Evolutionary conservation across 768 basidiomycete genomes (phyloP), one percentile per base, ranked within the genome.

Genomic region (Phylloporus rhodoxanthus): DNA sequence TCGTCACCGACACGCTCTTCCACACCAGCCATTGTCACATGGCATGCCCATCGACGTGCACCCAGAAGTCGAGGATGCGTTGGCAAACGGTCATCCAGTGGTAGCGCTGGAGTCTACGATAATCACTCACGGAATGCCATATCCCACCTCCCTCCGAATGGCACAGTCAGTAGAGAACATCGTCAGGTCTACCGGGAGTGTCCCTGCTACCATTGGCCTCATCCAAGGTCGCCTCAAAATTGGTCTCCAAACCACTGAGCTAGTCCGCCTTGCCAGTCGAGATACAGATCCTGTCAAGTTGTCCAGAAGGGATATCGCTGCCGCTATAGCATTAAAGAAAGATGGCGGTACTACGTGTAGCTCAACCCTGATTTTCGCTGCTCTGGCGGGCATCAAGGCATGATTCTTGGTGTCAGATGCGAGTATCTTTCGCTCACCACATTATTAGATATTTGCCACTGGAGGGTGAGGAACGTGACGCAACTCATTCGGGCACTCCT

Each of bases 41-140:
- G 56, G 55, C 15, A 47, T 55, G 41, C 70, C 68, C n/a, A 46
- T 91, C 10, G 88, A 91, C 65, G 63, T 91, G 28, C 84, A 85
- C 46, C 85, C 87, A 8, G 93, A 98, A 65, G 84, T 97, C 28
- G 72, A 85, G 54, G 78, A 93, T 48, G 93, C 94, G 4, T 74
- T 95, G 19, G 72, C 75, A 4, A 70, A 74, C 36, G 70, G 75
- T 9, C 72, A 70, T 53, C 82, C 92, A 17, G 74, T 97, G 39
- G 91, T 97, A 10, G 93, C 94, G 11, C 79, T 98, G 10, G 95
- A 98, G 66, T 90, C 87, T 2, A 85, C 95, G 1, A 79, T 98
- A 46, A 82, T 96, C 51, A 93, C 93, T 1, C 91, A 97, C 73
- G 95, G 92, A 17, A 81, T 95, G 71, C 90, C 91, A 0, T 81